Evolutionary conservation across 2,329 filamentous ascomycete genomes (phyloP).

Genomic region (Colletotrichum sidae): DNA sequence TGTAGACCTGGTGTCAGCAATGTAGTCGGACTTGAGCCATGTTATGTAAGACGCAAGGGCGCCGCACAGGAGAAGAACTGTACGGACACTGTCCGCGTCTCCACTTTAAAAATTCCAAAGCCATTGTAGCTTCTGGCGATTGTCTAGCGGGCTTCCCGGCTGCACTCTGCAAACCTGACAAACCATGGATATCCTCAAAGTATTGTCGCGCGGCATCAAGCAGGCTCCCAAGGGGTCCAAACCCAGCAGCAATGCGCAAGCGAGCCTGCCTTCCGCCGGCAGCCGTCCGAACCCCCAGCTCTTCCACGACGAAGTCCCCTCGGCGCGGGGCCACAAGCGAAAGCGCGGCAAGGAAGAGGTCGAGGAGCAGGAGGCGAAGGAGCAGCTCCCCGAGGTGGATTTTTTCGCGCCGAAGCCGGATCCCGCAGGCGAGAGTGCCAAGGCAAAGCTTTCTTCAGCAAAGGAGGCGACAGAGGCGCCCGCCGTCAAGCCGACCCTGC

Average conservation of each 20-base stretch:
- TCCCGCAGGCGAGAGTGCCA: slow-evolving; percentile 26
- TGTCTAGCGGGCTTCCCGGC: not conserved
- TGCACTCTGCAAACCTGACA: slow-evolving; percentile 3
- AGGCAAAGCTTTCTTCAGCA: slow-evolving; percentile 37
- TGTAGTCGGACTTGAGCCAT: not conserved
- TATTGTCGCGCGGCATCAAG: slow-evolving; percentile 78
- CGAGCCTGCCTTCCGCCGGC: slow-evolving; percentile 73
- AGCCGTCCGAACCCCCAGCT: slow-evolving; percentile 75
- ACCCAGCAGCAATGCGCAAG: slow-evolving; percentile 45
- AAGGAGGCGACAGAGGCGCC: slow-evolving; percentile 40
- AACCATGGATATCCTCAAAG: slow-evolving; percentile 78
- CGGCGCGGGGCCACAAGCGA: slow-evolving; percentile 62
- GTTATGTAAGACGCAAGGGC: not conserved
- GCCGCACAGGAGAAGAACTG: slow-evolving; percentile 2
- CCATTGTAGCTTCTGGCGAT: slow-evolving; percentile 1
- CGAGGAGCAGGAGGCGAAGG: slow-evolving; percentile 46
- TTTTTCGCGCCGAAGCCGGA: slow-evolving; percentile 67
- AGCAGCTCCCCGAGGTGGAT: slow-evolving; percentile 61
- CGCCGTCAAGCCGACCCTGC: slow-evolving; percentile 49
- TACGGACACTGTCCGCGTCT: slow-evolving; percentile 19
- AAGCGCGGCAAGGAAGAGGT: slow-evolving; percentile 57
- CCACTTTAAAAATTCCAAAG: slow-evolving; percentile 35
- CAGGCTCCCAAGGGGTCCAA: slow-evolving; percentile 54
- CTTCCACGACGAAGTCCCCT: slow-evolving; percentile 68
- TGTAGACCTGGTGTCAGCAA: too few relatives aligned